These are phyloP conservation scores for Aspergillus nanangensis DNA, from an alignment of 495 filamentous ascomycete species.

Conservation along the genomic window DNA sequence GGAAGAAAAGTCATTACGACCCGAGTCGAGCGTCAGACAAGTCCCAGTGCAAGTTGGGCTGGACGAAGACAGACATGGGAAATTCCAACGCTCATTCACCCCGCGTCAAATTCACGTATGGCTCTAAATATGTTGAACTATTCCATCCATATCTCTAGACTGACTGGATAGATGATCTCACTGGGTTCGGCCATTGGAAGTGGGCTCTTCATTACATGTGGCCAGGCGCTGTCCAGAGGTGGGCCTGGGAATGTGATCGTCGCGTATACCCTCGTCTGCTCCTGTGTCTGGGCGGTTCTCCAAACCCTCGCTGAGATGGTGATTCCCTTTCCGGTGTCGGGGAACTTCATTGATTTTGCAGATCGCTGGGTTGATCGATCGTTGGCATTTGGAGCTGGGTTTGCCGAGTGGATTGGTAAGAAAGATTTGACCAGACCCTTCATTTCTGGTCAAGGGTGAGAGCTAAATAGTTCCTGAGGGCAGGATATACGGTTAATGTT, in stretches of 20 bases:
- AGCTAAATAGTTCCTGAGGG: no score
- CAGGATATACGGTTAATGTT: conserved; percentile 20
- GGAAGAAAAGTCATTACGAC: neutral
- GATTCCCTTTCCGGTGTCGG: conserved; percentile 24
- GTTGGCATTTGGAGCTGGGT: conserved; percentile 25
- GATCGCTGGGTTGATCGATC: conserved; percentile 30
- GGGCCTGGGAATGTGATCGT: conserved; percentile 25
- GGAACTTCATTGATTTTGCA: conserved; percentile 31
- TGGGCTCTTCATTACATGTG: conserved; percentile 27
- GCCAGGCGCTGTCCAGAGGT: conserved; percentile 14
- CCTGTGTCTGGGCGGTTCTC: conserved; percentile 25
- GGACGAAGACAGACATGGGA: neutral
- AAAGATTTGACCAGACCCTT: no score
- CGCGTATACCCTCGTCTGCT: conserved; percentile 22
- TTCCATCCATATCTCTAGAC: no score
- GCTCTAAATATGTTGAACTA: neutral
- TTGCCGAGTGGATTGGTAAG: conserved; percentile 22
- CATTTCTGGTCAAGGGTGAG: no score
- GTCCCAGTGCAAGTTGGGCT: neutral
- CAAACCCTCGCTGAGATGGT: conserved; percentile 27
- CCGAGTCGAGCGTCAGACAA: neutral
- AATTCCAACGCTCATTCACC: conserved; percentile 22
- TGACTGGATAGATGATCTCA: conserved; percentile 20
- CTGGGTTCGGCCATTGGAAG: conserved; percentile 25
- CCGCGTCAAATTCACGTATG: conserved; percentile 23